A percentile compares a stretch with the other conserved stretches of the same genome.
Conservation (phyloP, 1,284 basidiomycete genomes). For the Ustilago sp. region DNA sequence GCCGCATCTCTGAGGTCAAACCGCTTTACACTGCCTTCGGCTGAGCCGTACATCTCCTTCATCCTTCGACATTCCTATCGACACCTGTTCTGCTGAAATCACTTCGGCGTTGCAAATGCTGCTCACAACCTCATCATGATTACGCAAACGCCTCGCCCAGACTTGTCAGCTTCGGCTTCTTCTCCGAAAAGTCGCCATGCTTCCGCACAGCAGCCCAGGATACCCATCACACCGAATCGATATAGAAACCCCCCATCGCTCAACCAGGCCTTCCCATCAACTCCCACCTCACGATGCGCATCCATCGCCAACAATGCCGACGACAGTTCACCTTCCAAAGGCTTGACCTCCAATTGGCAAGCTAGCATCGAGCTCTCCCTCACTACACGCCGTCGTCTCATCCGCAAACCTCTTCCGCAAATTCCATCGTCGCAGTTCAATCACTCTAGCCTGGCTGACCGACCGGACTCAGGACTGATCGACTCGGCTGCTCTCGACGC, state of each 20-base stretch:
- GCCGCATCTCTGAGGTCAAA: background rate
- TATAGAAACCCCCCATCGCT: conserved; percentile 27
- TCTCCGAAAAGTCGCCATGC: conserved; percentile 14
- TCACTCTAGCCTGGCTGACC: background rate
- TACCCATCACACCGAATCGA: conserved; percentile 31
- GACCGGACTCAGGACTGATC: conserved; percentile 2
- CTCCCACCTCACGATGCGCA: conserved; percentile 20
- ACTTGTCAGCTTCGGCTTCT: conserved; percentile 16
- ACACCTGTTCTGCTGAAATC: background rate
- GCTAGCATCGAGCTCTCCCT: conserved; percentile 55
- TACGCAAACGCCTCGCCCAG: conserved; percentile 25
- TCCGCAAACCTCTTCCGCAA: conserved; percentile 60
- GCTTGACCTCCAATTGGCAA: conserved; percentile 49
- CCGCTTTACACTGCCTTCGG: background rate
- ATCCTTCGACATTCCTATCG: background rate
- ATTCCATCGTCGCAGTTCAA: conserved; percentile 30
- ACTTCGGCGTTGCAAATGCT: background rate
- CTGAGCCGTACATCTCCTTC: background rate
- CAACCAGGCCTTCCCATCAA: conserved; percentile 16
- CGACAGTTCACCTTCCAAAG: conserved; percentile 12
- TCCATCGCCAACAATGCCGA: conserved; percentile 21
- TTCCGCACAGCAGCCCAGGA: conserved; percentile 8
- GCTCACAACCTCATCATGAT: conserved; percentile 17
- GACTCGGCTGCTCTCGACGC: conserved; percentile 33
- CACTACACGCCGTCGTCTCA: conserved; percentile 58